These are phyloP conservation scores for Hypocrella siamensis DNA, from an alignment of 2,329 filamentous ascomycete species.

Conservation along the genomic window DNA sequence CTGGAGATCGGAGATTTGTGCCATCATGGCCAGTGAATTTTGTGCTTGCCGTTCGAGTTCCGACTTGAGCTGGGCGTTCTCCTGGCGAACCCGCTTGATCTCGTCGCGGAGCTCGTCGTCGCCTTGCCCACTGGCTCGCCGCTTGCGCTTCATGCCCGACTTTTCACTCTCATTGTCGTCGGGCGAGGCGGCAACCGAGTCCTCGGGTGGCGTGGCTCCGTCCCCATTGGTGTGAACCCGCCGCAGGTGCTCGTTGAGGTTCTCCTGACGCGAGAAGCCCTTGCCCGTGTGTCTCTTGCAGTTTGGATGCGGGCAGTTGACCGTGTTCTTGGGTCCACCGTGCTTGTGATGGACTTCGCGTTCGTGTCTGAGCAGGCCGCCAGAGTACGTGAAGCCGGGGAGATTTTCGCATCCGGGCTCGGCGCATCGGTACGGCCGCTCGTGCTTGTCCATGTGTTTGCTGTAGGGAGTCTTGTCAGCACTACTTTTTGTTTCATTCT, in stretches of 20 bases:
- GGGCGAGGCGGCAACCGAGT: constrained; percentile 16
- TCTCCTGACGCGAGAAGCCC: constrained; percentile 86
- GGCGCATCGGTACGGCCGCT: constrained; percentile 77
- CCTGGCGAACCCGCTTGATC: constrained; percentile 48
- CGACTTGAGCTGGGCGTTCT: constrained; percentile 43
- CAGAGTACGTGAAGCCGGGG: constrained; percentile 88
- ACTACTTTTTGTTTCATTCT: too few species aligned
- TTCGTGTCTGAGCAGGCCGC: constrained; percentile 76
- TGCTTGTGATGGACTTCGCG: constrained; percentile 88
- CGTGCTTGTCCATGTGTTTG: constrained; percentile 98
- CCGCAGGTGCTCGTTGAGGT: constrained; percentile 82
- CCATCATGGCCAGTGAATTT: constrained; percentile 30
- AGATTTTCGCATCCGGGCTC: constrained; percentile 79
- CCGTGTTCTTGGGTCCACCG: constrained; percentile 70
- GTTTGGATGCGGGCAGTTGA: constrained; percentile 72
- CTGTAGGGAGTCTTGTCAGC: constrained; percentile 28
- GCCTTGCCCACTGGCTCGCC: constrained; percentile 14
- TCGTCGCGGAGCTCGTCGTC: constrained; percentile 44
- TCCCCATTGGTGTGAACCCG: constrained; percentile 55
- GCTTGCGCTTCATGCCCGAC: constrained; percentile 32
- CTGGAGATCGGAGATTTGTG: constrained; percentile 30
- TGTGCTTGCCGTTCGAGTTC: constrained; percentile 33
- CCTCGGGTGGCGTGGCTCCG: neutral
- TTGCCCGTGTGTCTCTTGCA: constrained; percentile 83
- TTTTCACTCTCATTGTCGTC: constrained; percentile 32